Conservation (phyloP, 148 eudicot genomes). For the Beta vulgaris region DNA sequence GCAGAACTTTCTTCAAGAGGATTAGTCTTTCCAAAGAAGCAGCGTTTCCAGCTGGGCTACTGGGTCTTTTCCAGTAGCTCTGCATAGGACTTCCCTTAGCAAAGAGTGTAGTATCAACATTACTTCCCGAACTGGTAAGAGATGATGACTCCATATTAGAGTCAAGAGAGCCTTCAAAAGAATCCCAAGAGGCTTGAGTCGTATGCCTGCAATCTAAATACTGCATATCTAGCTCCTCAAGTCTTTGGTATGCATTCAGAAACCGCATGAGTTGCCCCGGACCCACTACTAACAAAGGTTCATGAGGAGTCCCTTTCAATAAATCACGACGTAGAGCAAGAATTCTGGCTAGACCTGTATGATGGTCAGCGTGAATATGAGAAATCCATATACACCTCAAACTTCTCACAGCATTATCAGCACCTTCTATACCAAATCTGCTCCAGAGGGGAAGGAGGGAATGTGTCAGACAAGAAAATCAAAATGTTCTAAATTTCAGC, state of each 20-base stretch:
- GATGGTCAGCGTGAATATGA: constrained; percentile 98
- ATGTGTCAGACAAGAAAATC: constrained; percentile 9
- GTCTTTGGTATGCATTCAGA: constrained; percentile 82
- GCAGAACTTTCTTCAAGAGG: constrained; percentile 46
- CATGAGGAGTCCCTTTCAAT: constrained; percentile 61
- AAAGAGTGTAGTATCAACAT: constrained; percentile 48
- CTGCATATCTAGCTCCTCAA: constrained; percentile 81
- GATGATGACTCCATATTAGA: constrained; percentile 26
- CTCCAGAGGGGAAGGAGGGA: neutral
- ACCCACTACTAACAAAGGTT: constrained; percentile 75
- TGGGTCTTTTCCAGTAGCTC: constrained; percentile 62
- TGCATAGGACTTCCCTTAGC: constrained; percentile 69
- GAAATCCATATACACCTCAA: constrained; percentile 90
- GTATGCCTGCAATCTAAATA: constrained; percentile 89
- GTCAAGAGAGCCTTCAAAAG: constrained; percentile 36
- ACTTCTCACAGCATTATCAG: constrained; percentile 68
- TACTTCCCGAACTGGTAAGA: constrained; percentile 13
- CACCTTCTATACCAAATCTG: constrained; percentile 89
- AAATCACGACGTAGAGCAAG: constrained; percentile 82
- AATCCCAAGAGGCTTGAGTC: constrained; percentile 56
- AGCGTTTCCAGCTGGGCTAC: constrained; percentile 40
- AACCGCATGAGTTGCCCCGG: constrained; percentile 74
- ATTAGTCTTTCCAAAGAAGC: constrained; percentile 37
- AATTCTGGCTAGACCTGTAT: constrained; percentile 88
- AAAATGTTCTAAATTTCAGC: neutral